Evolutionary conservation across 192 early-diverging fungal species (phyloP), one percentile per base, ranked within the genome.

Genomic region (Backusella mclennaniae): DNA sequence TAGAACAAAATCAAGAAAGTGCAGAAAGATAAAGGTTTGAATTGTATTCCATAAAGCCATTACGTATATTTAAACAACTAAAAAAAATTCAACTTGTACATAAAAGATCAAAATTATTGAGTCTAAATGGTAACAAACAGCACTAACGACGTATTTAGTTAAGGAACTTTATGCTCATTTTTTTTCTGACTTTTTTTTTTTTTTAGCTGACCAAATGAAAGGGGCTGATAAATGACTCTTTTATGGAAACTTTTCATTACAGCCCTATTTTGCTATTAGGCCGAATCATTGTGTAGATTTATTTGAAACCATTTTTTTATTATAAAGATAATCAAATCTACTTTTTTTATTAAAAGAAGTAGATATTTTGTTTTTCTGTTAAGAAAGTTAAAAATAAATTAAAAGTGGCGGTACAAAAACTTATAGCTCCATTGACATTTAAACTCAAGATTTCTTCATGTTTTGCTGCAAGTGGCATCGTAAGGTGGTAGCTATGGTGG

Each of bases 401-500:
- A 44, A 17, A 44, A 44, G 14, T 44, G 17, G 42, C 42, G 42
- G 42, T 44, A 44, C 15, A 44, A 44, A 44, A 44, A 44, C 42
- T 44, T 44, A 44, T 44, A 44, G 42, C 42, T 44, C 42, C 42
- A 44, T 44, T 44, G 15, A 17, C 42, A 44, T 17, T 44, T 44
- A 44, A 44, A 44, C 42, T 44, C 42, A 44, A 44, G 42, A 17
- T 17, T 15, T 44, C 42, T 44, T 44, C 15, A 0, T 17, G 3
- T 17, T 44, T 19, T 44, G 42, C 42, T 44, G 15, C 11, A 26
- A 29, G 12, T 35, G 29, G 53, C 11, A 35, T 5, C 52, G 26
- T 12, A 35, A 46, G 33, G 70, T 71, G 3, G 92, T 94, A 0
- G 96, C 96, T 12, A 96, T 98, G 94, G 92, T 97, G 4, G 97